Base-by-base conservation (phyloP, 768 basidiomycete genomes). In the Daedaleopsis nitida region DNA sequence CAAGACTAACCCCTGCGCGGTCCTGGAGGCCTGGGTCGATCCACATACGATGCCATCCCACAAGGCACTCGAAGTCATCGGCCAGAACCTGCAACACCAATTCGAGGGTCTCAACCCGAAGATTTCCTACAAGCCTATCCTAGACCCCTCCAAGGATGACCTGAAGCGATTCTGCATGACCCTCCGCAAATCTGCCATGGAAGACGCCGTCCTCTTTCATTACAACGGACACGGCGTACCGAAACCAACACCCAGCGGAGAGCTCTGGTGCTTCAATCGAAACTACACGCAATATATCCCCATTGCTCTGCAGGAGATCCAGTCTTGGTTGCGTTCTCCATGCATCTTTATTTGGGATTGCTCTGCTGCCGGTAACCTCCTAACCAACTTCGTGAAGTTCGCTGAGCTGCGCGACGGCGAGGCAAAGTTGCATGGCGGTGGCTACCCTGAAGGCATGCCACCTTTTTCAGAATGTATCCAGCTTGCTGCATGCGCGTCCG, bases 321-420 rank as follows among this genome's bases (percentile, higher is more conserved):
- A 98, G 72, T 84, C 80, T 19, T 98, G 95, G 94, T 78, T 98
- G 5, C 94, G 94, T 7, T 92, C 94, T 1, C 97, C 97, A 1
- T 93, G 92, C 34, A 93, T 98, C 32, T 98, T 96, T 73, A 93
- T 99, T 56, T 99, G 97, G 97, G 97, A 99, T 71, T 98, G 96
- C 73, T 96, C 94, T 2, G 92, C 93, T n/a, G 96, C 97, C 2
- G 97, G 97, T 1, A 86, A 98, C 74, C 86, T 98, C 45, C 78
- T 98, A 34, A 82, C 84, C 55, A 98, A 97, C 75, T 97, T 96
- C 75, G 92, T 91, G 71, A 79, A 76, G 49, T 88, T 89, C 65
- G 91, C 92, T 3, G 83, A 90, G 66, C 80, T 85, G 37, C 85
- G 90, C 17, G 89, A 94, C 66, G 81, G 85, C 34, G 90, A 93